phyloP scores from a whole-genome alignment of 306 rosid genomes.

The Carpinus viminea region DNA sequence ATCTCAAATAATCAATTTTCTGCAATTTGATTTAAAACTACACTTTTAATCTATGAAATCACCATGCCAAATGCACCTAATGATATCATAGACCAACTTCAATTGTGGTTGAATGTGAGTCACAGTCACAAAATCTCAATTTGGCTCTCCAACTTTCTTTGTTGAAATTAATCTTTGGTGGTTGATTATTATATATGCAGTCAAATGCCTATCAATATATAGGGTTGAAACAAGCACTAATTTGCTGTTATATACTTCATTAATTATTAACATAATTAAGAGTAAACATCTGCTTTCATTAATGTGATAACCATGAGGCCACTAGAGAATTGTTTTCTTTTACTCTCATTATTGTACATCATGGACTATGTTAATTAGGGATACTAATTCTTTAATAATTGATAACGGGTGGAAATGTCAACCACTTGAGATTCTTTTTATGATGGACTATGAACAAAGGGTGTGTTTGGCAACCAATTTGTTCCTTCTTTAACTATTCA shows the following conservation, averaged over 20 bases:
- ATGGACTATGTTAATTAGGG: background rate
- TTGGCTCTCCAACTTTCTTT: background rate
- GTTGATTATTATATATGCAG: background rate
- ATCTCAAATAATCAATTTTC: no score
- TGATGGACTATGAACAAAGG: no score
- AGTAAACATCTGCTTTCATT: background rate
- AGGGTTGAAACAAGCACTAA: background rate
- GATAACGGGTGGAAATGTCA: no score
- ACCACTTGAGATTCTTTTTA: background rate
- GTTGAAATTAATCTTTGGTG: background rate
- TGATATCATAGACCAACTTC: no score
- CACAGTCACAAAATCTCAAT: background rate
- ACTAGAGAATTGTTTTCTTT: background rate
- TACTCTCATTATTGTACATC: background rate
- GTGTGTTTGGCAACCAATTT: no score
- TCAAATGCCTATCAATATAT: background rate
- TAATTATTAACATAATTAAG: background rate
- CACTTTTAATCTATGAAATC: no score
- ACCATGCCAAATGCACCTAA: no score
- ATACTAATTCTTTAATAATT: background rate
- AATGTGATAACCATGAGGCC: background rate
- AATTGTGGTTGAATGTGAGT: background rate
- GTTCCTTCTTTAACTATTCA: no score
- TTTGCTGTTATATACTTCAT: background rate
- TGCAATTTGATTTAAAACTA: no score